phyloP scores from a whole-genome alignment of 2,329 filamentous ascomycete genomes.

The Trichophaea hybrida region DNA sequence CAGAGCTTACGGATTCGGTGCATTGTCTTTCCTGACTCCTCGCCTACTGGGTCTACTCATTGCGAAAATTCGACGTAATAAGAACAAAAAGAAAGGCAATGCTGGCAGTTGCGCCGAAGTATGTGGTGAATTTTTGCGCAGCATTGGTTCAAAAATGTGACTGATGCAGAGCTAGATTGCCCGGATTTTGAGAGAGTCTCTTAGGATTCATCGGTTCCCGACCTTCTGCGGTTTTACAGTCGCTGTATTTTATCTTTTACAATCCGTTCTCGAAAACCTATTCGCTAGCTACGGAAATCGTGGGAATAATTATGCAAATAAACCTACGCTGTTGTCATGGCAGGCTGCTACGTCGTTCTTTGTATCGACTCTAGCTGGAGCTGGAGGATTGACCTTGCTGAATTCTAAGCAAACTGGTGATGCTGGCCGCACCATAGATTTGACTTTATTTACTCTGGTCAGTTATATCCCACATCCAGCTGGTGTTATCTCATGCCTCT shows the following conservation, averaged over 20 bases:
- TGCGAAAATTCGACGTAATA: slow-evolving; percentile 7
- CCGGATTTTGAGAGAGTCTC: slow-evolving; percentile 18
- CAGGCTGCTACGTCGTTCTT: slow-evolving; percentile 16
- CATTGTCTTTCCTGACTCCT: slow-evolving; percentile 36
- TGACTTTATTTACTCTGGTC: slow-evolving; percentile 63
- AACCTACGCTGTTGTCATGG: background rate
- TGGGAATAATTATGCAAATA: background rate
- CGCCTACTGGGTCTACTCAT: slow-evolving; percentile 33
- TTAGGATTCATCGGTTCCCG: slow-evolving; percentile 38
- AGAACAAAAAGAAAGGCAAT: background rate
- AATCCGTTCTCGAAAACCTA: slow-evolving; percentile 28
- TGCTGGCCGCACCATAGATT: slow-evolving; percentile 63
- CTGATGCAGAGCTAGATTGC: slow-evolving; percentile 12
- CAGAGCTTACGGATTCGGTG: slow-evolving; percentile 37
- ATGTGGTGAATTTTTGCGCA: too few species aligned
- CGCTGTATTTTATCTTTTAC: slow-evolving; percentile 38
- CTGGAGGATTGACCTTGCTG: slow-evolving; percentile 4
- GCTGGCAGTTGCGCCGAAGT: too few species aligned
- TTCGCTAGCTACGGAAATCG: background rate
- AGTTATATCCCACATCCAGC: slow-evolving; percentile 20
- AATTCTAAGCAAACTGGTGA: slow-evolving; percentile 10
- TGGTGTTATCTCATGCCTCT: background rate
- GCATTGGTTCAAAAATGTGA: background rate
- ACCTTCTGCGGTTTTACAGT: slow-evolving; percentile 40
- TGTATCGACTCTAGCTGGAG: slow-evolving; percentile 16